Percentiles rank a stretch among this genome's conserved stretches.
Conservation (phyloP, 208 protist species). For the Porcisia deanei region DNA sequence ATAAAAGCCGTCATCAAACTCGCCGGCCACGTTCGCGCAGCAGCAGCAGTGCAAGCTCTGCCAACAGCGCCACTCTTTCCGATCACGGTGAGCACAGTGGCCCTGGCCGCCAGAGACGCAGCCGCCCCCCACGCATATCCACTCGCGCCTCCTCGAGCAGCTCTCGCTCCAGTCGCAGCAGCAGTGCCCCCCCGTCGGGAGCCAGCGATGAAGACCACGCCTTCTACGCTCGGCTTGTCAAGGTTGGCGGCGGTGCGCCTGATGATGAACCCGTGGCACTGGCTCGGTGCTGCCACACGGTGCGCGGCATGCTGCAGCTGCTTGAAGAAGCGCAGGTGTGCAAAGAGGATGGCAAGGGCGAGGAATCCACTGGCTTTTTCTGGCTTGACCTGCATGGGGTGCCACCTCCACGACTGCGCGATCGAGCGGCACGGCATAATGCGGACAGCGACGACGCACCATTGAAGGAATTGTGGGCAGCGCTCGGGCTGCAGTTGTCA, state of each 20-base stretch:
- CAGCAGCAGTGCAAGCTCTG: constrained; percentile 8
- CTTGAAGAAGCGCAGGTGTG: constrained; percentile 4
- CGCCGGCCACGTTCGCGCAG: constrained; percentile 9
- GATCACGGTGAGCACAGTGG: neutral
- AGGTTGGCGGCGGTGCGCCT: constrained; percentile 6
- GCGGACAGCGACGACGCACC: neutral
- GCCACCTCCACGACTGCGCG: constrained; percentile 14
- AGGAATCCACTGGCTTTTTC: constrained; percentile 15
- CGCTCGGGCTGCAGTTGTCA: constrained; percentile 5
- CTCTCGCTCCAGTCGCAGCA: constrained; percentile 5
- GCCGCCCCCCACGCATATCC: constrained; percentile 5
- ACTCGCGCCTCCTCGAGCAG: constrained; percentile 1
- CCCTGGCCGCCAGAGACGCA: constrained; percentile 1
- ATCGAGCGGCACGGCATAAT: constrained; percentile 1
- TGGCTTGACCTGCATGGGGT: constrained; percentile 45
- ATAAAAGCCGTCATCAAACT: neutral
- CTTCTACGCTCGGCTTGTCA: constrained; percentile 20
- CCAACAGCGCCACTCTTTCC: neutral
- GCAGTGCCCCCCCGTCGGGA: neutral
- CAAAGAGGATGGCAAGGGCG: neutral
- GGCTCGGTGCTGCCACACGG: constrained; percentile 21
- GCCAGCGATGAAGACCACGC: neutral
- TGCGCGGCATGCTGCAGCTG: constrained; percentile 7
- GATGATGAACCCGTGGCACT: neutral
- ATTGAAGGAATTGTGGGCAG: constrained; percentile 15